Conservation (phyloP, 192 early-diverging fungal species). For the Umbelopsis sp. region DNA sequence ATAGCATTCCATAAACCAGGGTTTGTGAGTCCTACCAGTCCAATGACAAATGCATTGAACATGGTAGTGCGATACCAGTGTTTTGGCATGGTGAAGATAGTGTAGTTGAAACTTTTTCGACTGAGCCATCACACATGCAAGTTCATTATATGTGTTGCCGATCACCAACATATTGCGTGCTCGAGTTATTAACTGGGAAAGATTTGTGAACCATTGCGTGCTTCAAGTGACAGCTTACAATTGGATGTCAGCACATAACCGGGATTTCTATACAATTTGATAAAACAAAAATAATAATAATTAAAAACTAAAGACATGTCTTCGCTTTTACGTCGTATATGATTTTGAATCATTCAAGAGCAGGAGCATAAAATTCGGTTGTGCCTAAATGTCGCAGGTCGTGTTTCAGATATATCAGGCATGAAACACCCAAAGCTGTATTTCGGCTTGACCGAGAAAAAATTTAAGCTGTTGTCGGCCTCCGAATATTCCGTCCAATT, state of each 20-base stretch:
- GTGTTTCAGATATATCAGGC: no score
- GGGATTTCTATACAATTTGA: not conserved
- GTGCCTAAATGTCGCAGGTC: no score
- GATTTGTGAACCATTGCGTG: not conserved
- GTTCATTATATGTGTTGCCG: not conserved
- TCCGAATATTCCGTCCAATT: no score
- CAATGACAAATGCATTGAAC: slow-evolving; percentile 20
- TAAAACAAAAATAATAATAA: not conserved
- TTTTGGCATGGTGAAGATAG: not conserved
- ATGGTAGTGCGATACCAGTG: slow-evolving; percentile 11
- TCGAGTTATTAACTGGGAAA: not conserved
- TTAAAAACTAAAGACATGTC: no score
- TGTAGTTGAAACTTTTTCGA: not conserved
- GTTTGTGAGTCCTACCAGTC: slow-evolving; percentile 1
- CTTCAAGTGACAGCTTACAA: not conserved
- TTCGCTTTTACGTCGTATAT: no score
- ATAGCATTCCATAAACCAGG: slow-evolving; percentile 22
- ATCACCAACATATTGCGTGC: not conserved
- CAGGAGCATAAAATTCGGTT: no score
- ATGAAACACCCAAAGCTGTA: no score
- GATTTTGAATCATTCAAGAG: no score
- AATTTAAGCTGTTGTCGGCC: no score
- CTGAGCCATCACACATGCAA: no score
- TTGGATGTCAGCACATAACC: not conserved
- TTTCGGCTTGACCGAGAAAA: no score